phyloP scores from a whole-genome alignment of 2,329 filamentous ascomycete genomes.

The Fusarium subtropicale region DNA sequence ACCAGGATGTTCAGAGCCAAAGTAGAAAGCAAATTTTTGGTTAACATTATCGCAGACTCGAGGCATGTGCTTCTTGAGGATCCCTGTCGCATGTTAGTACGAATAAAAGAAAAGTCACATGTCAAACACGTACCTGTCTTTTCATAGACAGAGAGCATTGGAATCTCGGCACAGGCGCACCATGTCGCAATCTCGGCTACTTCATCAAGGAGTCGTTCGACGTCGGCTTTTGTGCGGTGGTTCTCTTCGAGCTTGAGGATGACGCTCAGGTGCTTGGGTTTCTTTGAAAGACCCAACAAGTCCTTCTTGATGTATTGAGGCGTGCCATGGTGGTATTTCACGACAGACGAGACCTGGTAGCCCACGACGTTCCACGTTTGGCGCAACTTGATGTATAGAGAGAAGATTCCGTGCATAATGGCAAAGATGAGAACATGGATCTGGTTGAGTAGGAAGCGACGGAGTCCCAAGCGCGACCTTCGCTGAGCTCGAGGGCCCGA shows the following conservation, averaged over 20 bases:
- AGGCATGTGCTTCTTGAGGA: slow-evolving; percentile 90
- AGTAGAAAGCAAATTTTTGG: slow-evolving; percentile 87
- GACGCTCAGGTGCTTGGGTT: slow-evolving; percentile 89
- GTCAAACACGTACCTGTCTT: slow-evolving; percentile 73
- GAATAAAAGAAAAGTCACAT: neutral
- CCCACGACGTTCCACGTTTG: slow-evolving; percentile 82
- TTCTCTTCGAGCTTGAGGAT: slow-evolving; percentile 81
- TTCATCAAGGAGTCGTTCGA: slow-evolving; percentile 89
- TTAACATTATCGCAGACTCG: slow-evolving; percentile 83
- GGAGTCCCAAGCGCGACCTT: slow-evolving; percentile 65
- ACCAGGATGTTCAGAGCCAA: slow-evolving; percentile 78
- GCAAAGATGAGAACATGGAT: slow-evolving; percentile 76
- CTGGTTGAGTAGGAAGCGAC: slow-evolving; percentile 70
- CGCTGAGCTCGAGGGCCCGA: slow-evolving; percentile 43
- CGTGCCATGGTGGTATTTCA: slow-evolving; percentile 96
- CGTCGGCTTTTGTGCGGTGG: slow-evolving; percentile 74
- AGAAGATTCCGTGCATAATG: slow-evolving; percentile 83
- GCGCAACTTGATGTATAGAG: slow-evolving; percentile 85
- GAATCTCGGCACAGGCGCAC: slow-evolving; percentile 90
- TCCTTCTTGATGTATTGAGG: slow-evolving; percentile 93
- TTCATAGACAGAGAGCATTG: slow-evolving; percentile 90
- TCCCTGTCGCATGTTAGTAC: slow-evolving; percentile 64
- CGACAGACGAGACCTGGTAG: slow-evolving; percentile 81
- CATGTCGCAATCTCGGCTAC: slow-evolving; percentile 92
- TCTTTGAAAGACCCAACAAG: slow-evolving; percentile 76